Evolutionary conservation across 139 green algal genomes (phyloP).

Genomic region (Volvox reticuliferus): DNA sequence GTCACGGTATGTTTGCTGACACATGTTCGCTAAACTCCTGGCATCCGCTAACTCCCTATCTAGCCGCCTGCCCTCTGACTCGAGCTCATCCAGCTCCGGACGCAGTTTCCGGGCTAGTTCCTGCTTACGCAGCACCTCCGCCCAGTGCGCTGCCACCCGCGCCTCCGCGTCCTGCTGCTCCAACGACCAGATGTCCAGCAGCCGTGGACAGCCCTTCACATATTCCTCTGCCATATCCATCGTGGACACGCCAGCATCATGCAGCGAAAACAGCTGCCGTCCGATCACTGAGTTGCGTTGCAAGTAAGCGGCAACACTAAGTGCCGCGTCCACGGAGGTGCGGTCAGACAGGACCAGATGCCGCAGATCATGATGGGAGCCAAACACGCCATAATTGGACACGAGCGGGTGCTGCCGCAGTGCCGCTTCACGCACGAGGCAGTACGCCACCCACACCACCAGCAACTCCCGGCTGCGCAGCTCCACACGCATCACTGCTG

Average conservation of each 20-base stretch:
- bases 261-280: conserved; percentile 37
- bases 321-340: conserved; percentile 46
- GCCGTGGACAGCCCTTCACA: background rate
- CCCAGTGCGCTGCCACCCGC: conserved; percentile 53
- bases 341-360: conserved; percentile 67
- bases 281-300: conserved; percentile 4
- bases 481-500: conserved; percentile 52
- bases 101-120: background rate
- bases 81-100: background rate
- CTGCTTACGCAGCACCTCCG: conserved; percentile 61
- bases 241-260: conserved; percentile 30
- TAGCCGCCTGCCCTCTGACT: background rate
- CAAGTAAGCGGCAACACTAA: conserved; percentile 64
- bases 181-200: conserved; percentile 31
- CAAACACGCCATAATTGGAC: conserved; percentile 28
- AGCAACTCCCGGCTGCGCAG: conserved; percentile 63
- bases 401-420: conserved; percentile 26
- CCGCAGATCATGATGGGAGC: conserved; percentile 52
- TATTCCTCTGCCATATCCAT: conserved; percentile 53
- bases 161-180: conserved; percentile 44
- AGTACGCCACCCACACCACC: conserved; percentile 64
- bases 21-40: no score
- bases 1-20: no score
- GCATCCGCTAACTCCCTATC: no score
- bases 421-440: conserved; percentile 40